Percentiles rank a stretch among this genome's conserved stretches.
phyloP scores from a whole-genome alignment of 2,329 filamentous ascomycete genomes.

The Plenodomus biglobosus region DNA sequence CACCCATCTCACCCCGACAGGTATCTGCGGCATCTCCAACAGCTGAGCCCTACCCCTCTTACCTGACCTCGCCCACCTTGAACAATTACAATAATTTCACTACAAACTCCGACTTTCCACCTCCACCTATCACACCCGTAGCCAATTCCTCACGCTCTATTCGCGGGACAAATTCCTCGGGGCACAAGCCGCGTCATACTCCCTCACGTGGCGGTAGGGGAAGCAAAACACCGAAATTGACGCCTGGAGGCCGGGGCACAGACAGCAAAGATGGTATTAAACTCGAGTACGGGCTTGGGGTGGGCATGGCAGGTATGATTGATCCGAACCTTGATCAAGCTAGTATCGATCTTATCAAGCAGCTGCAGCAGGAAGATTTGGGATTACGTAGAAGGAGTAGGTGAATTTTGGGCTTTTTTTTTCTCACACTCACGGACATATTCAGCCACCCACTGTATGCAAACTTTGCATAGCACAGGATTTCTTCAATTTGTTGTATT shows the following conservation, averaged over 20 bases:
- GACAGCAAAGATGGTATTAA: conserved; percentile 34
- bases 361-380: conserved; percentile 36
- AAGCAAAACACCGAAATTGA: conserved; percentile 35
- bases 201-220: conserved; percentile 20
- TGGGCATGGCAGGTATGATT: conserved; percentile 16
- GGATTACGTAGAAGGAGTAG: conserved; percentile 34
- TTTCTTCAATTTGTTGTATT: background rate
- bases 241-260: conserved; percentile 10
- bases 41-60: conserved; percentile 16
- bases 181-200: conserved; percentile 26
- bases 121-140: conserved; percentile 19
- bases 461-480: background rate
- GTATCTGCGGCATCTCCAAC: conserved; percentile 13
- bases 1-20: conserved; percentile 24
- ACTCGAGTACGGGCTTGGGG: conserved; percentile 15
- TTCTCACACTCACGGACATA: background rate
- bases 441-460: background rate
- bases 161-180: conserved; percentile 14
- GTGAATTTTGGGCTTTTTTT: conserved; percentile 4
- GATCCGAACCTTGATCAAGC: conserved; percentile 30
- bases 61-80: conserved; percentile 14
- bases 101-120: conserved; percentile 25
- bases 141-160: conserved; percentile 6
- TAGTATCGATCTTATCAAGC: conserved; percentile 30
- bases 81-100: conserved; percentile 28